These are phyloP conservation scores for Penium margaritaceum DNA, from an alignment of 139 green algal species.

Conservation along the genomic window DNA sequence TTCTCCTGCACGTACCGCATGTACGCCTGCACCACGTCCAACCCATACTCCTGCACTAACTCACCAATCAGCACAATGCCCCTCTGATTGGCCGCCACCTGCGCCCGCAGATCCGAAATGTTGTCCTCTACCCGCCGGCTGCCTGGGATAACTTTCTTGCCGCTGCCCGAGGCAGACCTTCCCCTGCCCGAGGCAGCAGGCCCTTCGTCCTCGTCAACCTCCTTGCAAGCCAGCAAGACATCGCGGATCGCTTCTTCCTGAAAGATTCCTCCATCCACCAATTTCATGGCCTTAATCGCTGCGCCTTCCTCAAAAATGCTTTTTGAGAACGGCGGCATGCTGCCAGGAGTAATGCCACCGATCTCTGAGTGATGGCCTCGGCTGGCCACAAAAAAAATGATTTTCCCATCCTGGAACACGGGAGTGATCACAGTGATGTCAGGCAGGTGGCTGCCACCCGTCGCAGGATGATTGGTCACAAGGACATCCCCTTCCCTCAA, in stretches of 20 bases:
- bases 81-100: constrained; percentile 88
- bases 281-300: constrained; percentile 85
- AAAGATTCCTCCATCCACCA: constrained; percentile 61
- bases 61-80: constrained; percentile 79
- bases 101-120: constrained; percentile 82
- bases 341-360: constrained; percentile 83
- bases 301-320: constrained; percentile 82
- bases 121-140: constrained; percentile 83
- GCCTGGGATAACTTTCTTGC: constrained; percentile 65
- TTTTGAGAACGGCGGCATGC: constrained; percentile 82
- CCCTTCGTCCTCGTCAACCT: constrained; percentile 1
- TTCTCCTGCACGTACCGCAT: constrained; percentile 84
- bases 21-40: constrained; percentile 76
- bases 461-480: constrained; percentile 84
- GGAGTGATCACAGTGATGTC: constrained; percentile 98
- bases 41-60: constrained; percentile 74
- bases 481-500: constrained; percentile 78
- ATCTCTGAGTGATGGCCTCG: constrained; percentile 80
- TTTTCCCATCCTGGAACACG: constrained; percentile 44
- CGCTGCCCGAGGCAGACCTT: constrained; percentile 24
- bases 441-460: constrained; percentile 86
- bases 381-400: constrained; percentile 92
- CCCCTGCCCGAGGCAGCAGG: background rate
- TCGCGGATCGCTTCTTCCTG: constrained; percentile 79
- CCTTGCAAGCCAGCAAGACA: constrained; percentile 68